A percentile compares a stretch with the other conserved stretches of the same genome.
These are phyloP conservation scores for Endoconidiophora laricicola DNA, from an alignment of 2,329 filamentous ascomycete genomes.

Conservation along the genomic window DNA sequence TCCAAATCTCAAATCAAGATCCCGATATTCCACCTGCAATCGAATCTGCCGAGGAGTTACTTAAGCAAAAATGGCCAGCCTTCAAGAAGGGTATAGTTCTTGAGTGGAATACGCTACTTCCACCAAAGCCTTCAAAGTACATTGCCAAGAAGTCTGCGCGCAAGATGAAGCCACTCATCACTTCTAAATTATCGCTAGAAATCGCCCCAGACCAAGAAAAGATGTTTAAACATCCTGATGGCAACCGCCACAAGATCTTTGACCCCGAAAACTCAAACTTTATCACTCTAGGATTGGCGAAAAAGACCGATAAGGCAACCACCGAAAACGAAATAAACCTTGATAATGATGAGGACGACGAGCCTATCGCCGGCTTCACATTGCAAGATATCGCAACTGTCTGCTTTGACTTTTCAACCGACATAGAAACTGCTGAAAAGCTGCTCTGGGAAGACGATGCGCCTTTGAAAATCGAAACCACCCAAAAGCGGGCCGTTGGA, in stretches of 20 bases:
- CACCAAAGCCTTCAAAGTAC: conserved; percentile 62
- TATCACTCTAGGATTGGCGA: conserved; percentile 20
- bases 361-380: conserved; percentile 56
- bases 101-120: conserved; percentile 68
- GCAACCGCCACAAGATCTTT: conserved; percentile 35
- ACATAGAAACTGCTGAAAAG: conserved; percentile 14
- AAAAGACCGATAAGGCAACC: conserved; percentile 20
- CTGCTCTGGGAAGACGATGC: conserved; percentile 1
- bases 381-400: conserved; percentile 70
- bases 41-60: conserved; percentile 56
- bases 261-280: conserved; percentile 23
- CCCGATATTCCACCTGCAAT: conserved; percentile 49
- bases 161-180: conserved; percentile 64
- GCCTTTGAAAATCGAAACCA: neutral
- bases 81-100: conserved; percentile 63
- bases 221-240: conserved; percentile 49
- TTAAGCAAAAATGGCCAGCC: conserved; percentile 65
- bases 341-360: conserved; percentile 37
- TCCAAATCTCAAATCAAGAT: conserved; percentile 38
- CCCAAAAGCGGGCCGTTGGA: conserved; percentile 13
- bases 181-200: conserved; percentile 78
- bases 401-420: conserved; percentile 28
- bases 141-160: conserved; percentile 64
- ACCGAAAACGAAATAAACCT: conserved; percentile 27
- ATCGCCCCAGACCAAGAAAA: conserved; percentile 76